Percentiles rank a stretch among this genome's conserved stretches.
phyloP scores from a whole-genome alignment of 441 rosid species.

The Adansonia gregorii region DNA sequence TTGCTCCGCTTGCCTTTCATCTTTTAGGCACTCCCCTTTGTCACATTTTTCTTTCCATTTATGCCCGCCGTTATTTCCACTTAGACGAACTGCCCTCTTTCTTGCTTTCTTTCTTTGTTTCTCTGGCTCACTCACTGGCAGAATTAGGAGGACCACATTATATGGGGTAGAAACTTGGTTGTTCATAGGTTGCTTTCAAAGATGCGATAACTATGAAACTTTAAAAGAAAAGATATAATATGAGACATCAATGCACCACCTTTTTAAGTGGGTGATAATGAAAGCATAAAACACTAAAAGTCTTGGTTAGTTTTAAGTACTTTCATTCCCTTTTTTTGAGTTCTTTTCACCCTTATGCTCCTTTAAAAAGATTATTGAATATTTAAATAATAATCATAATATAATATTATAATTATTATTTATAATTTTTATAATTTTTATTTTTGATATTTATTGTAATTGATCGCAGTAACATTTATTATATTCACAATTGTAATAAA shows the following conservation, averaged over 20 bases:
- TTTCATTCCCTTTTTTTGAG: constrained; percentile 31
- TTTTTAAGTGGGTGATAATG: background rate
- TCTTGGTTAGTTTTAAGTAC: constrained; percentile 35
- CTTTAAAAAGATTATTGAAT: no score
- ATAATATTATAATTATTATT: no score
- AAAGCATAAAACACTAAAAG: constrained; percentile 35
- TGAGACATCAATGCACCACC: background rate
- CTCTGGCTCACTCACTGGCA: constrained; percentile 36
- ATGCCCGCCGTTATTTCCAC: constrained; percentile 59
- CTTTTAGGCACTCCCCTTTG: constrained; percentile 28
- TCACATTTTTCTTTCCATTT: constrained; percentile 56
- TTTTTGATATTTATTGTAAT: no score
- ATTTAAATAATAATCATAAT: no score
- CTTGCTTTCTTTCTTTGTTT: constrained; percentile 17
- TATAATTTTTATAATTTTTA: no score
- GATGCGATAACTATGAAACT: constrained; percentile 47
- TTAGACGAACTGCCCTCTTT: constrained; percentile 26
- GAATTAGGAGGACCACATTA: constrained; percentile 70
- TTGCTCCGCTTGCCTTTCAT: background rate
- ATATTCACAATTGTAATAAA: no score
- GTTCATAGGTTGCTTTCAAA: constrained; percentile 79
- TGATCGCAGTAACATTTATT: no score
- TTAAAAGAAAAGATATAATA: background rate
- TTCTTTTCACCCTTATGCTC: background rate
- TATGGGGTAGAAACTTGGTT: constrained; percentile 45